Evolutionary conservation across 805 yeast genomes (phyloP), one percentile per base, ranked within the genome.

Genomic region (Hanseniaspora hatyaiensis): DNA sequence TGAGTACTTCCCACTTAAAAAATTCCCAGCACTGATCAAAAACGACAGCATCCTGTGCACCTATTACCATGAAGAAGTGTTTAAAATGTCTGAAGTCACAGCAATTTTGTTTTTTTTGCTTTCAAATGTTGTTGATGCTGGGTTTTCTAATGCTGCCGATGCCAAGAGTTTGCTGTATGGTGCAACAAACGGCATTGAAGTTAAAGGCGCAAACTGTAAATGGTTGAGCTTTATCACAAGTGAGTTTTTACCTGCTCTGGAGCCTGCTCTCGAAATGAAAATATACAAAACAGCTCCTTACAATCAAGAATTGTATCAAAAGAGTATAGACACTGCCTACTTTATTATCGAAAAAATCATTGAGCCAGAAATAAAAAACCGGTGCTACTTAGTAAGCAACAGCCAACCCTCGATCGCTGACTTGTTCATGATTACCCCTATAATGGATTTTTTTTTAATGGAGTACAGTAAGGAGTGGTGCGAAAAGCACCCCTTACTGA

Each of bases 11-110:
- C 40, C 40, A 3, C 5, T 37, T 13, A n/a, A 37, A 18, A 37
- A 15, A n/a, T 37, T 37, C 8, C 40, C 40, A n/a, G 29, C 40
- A 4, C 24, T 37, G n/a, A 37, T 37, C 3, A 15, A 8, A 4
- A 23, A n/a, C 20, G 16, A 24, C 30, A 26, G 16, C 22, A 24
- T 8, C 4, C 24, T 22, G 22, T 22, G 24, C n/a, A 6, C 16
- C 12, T 18, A 37, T 15, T 37, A 13, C 30, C 23, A 37, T 15
- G 40, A 37, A 24, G 40, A 37, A n/a, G 40, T 37, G 15, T 37
- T 37, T 18, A 37, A 23, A 15, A 37, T 37, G 13, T 22, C 6
- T 12, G 40, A 37, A 18, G 31, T 37, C 4, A 18, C 19, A 3
- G 40, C 40, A 12, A 23, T 37, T n/a, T n/a, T 37, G 19, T 37